Evolutionary conservation across 768 basidiomycete species (phyloP), one percentile per base, ranked within the genome.

Genomic region (Sporobolomyces phaffii): DNA sequence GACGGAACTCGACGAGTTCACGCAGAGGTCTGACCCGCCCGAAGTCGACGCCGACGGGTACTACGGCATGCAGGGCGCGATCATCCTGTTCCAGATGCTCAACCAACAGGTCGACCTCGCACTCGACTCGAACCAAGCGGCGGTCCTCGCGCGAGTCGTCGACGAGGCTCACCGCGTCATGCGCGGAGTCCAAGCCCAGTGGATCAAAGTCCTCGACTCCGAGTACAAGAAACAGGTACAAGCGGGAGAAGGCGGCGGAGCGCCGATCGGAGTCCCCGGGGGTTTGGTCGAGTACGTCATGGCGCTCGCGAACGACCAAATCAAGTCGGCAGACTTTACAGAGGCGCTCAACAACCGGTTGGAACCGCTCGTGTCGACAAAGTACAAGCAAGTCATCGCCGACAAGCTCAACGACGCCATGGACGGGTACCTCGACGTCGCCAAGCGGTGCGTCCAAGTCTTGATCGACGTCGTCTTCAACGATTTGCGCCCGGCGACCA

Each of bases 31-130:
- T 38, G 85, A 88, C 72, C 89, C 90, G 29, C 94, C 92, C 4
- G 94, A 98, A 78, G 78, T 88, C 50, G 90, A 92, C 75, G 84
- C 84, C 60, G 91, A 97, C 65, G 91, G 90, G 18, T 81, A 88
- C 68, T 97, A 97, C 76, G 89, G 89, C 24, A 88, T 87, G 66
- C 89, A 96, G 76, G 89, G 93, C 47, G 87, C 93, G 22, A 85
- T 94, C 57, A 96, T 98, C 74, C 81, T 99, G 67, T 98, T 97
- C 83, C 90, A 96, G 79, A 92, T 98, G 88, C 87, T 97, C 73
- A 98, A 93, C 78, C 91, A 94, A 78, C 73, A 70, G 52, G 83
- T 91, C 64, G 94, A 98, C 75, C 83, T 91, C 20, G 93, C 93
- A 13, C 87, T 88, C 69, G 96, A 98, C 77, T 98, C 92, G 72